These are phyloP conservation scores for Coccomyxa subellipsoidea DNA, from an alignment of 163 green algal species.

Conservation along the genomic window DNA sequence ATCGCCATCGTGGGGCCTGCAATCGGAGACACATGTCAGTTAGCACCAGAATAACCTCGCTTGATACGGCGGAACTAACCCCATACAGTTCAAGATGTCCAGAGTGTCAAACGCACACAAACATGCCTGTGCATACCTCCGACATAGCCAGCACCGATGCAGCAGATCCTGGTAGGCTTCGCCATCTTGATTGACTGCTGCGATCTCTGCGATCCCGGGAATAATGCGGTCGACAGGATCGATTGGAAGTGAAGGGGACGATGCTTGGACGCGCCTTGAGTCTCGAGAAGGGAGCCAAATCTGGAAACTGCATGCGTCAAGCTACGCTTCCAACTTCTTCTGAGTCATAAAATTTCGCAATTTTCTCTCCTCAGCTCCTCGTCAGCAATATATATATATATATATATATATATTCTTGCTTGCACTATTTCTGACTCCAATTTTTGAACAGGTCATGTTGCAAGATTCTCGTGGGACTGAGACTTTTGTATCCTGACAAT, in stretches of 20 bases:
- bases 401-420: too few relatives aligned
- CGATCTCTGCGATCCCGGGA: not conserved
- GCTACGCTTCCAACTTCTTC: too few relatives aligned
- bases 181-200: not conserved
- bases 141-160: conserved; percentile 92
- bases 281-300: too few relatives aligned
- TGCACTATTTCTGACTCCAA: too few relatives aligned
- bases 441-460: too few relatives aligned
- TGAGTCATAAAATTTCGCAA: too few relatives aligned
- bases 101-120: not conserved
- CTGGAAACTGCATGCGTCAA: too few relatives aligned
- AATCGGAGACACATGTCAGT: not conserved
- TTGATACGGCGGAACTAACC: not conserved
- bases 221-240: not conserved
- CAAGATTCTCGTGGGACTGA: too few relatives aligned
- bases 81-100: not conserved
- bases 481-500: too few relatives aligned
- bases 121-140: conserved; percentile 40
- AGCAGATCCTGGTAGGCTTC: conserved; percentile 68
- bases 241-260: not conserved
- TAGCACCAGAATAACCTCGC: not conserved
- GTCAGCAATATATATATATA: too few relatives aligned
- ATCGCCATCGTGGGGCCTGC: conserved; percentile 87
- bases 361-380: too few relatives aligned
- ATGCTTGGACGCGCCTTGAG: not conserved